Evolutionary conservation across 73 alveolate species (phyloP).

Genomic region (Paraurostyla sp.): DNA sequence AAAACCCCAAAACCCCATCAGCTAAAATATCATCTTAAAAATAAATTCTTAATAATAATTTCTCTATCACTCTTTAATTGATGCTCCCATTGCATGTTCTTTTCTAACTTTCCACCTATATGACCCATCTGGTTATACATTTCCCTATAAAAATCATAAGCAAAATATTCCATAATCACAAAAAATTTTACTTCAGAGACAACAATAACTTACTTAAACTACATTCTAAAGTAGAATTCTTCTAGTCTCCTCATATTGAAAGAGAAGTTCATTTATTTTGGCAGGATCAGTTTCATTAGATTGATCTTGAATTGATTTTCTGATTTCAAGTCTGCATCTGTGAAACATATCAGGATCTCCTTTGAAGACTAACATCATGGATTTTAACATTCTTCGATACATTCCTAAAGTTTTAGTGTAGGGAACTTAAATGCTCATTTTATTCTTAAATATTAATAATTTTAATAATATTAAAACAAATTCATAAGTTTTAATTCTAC

Average conservation of each 20-base stretch:
- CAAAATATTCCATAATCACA: not conserved
- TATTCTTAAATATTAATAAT: not conserved
- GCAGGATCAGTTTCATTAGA: constrained; percentile 69
- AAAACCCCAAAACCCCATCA: too few relatives aligned
- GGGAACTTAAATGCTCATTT: constrained; percentile 57
- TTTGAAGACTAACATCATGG: constrained; percentile 85
- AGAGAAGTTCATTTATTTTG: constrained; percentile 71
- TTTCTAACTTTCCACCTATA: constrained; percentile 86
- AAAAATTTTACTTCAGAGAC: not conserved
- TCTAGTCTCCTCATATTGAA: constrained; percentile 79
- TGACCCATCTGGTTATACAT: constrained; percentile 74
- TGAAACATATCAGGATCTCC: constrained; percentile 89
- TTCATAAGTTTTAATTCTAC: not conserved
- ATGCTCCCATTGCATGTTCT: constrained; percentile 86
- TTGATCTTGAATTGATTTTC: constrained; percentile 74
- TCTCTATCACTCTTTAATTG: constrained; percentile 73
- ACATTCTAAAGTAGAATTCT: constrained; percentile 57
- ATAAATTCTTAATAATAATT: too few relatives aligned
- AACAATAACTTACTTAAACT: constrained; percentile 41
- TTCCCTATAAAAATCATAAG: constrained; percentile 55
- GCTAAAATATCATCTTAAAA: too few relatives aligned
- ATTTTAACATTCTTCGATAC: constrained; percentile 83
- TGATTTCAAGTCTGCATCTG: constrained; percentile 74
- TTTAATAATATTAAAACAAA: not conserved
- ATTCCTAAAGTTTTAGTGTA: constrained; percentile 64